These are phyloP conservation scores for Metschnikowia lochheadii DNA, from an alignment of 805 yeast species.

Conservation along the genomic window DNA sequence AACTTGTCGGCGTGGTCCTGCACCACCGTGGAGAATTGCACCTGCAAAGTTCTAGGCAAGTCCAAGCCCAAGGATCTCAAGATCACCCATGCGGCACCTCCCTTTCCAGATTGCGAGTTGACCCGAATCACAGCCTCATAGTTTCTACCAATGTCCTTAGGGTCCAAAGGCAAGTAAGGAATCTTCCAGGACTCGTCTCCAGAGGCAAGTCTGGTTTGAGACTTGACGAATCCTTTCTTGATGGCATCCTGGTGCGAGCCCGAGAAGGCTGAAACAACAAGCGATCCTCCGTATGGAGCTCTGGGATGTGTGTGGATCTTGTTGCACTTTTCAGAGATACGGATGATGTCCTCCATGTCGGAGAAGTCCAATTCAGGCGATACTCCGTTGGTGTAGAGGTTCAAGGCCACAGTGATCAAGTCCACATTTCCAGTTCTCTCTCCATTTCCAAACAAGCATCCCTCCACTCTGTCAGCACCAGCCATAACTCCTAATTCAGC, in stretches of 20 bases:
- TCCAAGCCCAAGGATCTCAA: slow-evolving; percentile 68
- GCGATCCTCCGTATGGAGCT: slow-evolving; percentile 78
- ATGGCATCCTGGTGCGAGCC: slow-evolving; percentile 74
- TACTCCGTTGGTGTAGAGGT: slow-evolving; percentile 75
- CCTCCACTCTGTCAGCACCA: slow-evolving; percentile 85
- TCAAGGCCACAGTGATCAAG: slow-evolving; percentile 67
- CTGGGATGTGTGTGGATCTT: slow-evolving; percentile 70
- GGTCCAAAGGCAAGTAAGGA: slow-evolving; percentile 78
- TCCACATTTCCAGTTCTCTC: slow-evolving; percentile 85
- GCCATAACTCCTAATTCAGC: slow-evolving; percentile 72
- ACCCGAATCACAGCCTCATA: slow-evolving; percentile 82
- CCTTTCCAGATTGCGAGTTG: slow-evolving; percentile 84
- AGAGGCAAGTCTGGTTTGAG: slow-evolving; percentile 50
- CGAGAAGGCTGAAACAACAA: slow-evolving; percentile 74
- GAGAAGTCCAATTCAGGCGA: slow-evolving; percentile 69
- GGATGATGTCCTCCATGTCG: slow-evolving; percentile 61
- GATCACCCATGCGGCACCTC: slow-evolving; percentile 83
- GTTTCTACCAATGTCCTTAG: slow-evolving; percentile 74
- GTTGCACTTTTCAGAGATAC: slow-evolving; percentile 70
- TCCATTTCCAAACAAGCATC: slow-evolving; percentile 79
- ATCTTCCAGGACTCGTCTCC: slow-evolving; percentile 50
- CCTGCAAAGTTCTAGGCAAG: slow-evolving; percentile 68
- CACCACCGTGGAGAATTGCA: slow-evolving; percentile 60
- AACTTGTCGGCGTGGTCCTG: slow-evolving; percentile 59
- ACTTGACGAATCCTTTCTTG: slow-evolving; percentile 59